phyloP scores from a whole-genome alignment of 768 basidiomycete species.

The Epithele typhae region DNA sequence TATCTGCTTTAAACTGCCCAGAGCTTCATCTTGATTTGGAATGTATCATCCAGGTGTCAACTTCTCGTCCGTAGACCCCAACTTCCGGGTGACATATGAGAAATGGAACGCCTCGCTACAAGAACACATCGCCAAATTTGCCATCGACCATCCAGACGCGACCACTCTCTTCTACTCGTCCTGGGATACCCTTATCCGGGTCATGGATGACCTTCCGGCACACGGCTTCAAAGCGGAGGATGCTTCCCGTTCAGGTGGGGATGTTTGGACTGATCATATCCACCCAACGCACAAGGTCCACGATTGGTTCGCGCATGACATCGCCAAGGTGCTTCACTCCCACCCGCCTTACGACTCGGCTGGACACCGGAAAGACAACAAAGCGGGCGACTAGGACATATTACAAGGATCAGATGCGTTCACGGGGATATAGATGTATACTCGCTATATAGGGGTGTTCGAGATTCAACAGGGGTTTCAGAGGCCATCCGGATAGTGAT shows the following conservation, averaged over 20 bases:
- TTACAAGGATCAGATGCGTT: no score
- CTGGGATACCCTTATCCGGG: constrained; percentile 37
- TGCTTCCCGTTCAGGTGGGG: constrained; percentile 29
- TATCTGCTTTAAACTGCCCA: not conserved
- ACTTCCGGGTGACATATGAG: constrained; percentile 4
- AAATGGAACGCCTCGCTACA: constrained; percentile 46
- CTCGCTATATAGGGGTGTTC: no score
- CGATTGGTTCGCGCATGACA: constrained; percentile 40
- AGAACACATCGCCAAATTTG: constrained; percentile 32
- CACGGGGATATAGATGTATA: no score
- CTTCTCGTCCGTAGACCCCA: not conserved
- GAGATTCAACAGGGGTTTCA: not conserved
- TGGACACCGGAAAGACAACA: no score
- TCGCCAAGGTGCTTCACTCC: constrained; percentile 31
- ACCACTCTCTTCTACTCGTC: constrained; percentile 50
- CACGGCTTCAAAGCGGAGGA: constrained; percentile 38
- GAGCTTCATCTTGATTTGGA: not conserved
- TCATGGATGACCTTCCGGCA: constrained; percentile 41
- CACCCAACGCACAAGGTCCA: constrained; percentile 53
- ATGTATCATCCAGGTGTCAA: not conserved
- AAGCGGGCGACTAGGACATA: no score
- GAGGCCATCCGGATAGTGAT: constrained; percentile 7
- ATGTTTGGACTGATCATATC: constrained; percentile 48
- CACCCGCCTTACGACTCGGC: constrained; percentile 1
- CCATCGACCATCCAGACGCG: constrained; percentile 35